Conservation (phyloP, 2,329 filamentous ascomycete species). For the Tolypocladium ophioglossoides region DNA sequence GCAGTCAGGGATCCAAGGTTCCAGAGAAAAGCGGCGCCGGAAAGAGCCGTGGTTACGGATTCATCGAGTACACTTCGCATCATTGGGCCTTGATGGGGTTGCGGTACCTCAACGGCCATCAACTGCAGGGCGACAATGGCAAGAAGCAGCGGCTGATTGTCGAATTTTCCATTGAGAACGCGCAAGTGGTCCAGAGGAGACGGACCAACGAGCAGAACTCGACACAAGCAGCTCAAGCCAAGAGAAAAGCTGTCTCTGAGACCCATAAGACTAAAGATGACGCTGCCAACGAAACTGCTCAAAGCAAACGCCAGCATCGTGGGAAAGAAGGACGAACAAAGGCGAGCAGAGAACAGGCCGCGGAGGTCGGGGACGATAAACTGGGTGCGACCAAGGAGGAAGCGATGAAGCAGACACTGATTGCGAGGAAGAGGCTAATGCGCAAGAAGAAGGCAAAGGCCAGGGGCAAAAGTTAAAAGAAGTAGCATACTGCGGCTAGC, state of each 20-base stretch:
- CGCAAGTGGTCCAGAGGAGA: slow-evolving; percentile 81
- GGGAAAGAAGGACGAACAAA: background rate
- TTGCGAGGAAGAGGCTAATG: slow-evolving; percentile 73
- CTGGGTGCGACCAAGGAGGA: slow-evolving; percentile 24
- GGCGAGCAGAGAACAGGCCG: background rate
- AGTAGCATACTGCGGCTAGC: background rate
- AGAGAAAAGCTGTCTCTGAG: slow-evolving; percentile 1
- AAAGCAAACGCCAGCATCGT: background rate
- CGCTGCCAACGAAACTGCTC: slow-evolving; percentile 11
- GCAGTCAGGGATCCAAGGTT: slow-evolving; percentile 74
- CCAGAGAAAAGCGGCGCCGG: slow-evolving; percentile 66
- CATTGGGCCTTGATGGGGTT: slow-evolving; percentile 91
- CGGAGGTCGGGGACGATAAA: slow-evolving; percentile 11
- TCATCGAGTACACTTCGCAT: slow-evolving; percentile 93
- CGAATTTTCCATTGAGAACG: slow-evolving; percentile 97
- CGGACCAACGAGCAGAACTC: slow-evolving; percentile 24
- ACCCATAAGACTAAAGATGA: slow-evolving; percentile 20
- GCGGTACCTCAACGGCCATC: slow-evolving; percentile 79
- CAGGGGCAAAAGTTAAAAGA: slow-evolving; percentile 12
- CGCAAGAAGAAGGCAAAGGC: slow-evolving; percentile 53
- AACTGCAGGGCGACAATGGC: slow-evolving; percentile 49
- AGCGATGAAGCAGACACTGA: slow-evolving; percentile 59
- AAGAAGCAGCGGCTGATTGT: slow-evolving; percentile 85
- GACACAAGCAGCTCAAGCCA: slow-evolving; percentile 14
- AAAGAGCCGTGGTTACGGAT: slow-evolving; percentile 86